Base-by-base conservation (phyloP, 2,329 filamentous ascomycete species). In the Fusarium nodosum region DNA sequence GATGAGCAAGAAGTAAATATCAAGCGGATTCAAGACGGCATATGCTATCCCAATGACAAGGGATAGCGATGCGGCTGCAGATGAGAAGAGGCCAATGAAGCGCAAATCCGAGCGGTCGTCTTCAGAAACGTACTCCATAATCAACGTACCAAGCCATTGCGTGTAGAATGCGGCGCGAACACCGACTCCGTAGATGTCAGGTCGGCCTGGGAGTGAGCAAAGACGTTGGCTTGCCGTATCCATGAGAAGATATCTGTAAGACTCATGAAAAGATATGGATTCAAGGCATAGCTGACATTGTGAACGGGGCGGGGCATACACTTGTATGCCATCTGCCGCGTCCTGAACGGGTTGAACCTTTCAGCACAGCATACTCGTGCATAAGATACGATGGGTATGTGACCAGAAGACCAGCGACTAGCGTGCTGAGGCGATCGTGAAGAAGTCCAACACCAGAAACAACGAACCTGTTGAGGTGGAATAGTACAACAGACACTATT, bases 111-210 rank as follows among this genome's bases (percentile, higher is more conserved):
- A 39, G 2, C 78, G 66, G 24, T 75, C 64, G 6, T 72, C 50
- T 38, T 75, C 74, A 38, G 77, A 76, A 30, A 78, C 56, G 51
- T 75, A 77, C 53, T 79, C 74, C 15, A 78, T 69, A 2, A 77
- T n/a, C 16, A 78, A 64, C 26, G 74, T 72, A 11, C 74, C 76
- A 39, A 79, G 73, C 79, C 79, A 81, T 61, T 80, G 78, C 24
- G 76, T 53, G 58, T 80, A 80, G 56, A 80, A 78, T 12, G 75
- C 74, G 24, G 73, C 69, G 7, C 79, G 76, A 53, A 81, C 77
- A 42, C 78, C 79, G 20, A 80, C 56, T 9, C 79, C 79, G 45
- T 80, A 80, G 48, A 79, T 68, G 26, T 75, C 76, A 38, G 77
- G 71, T 22, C 73, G 68, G 18, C 77, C 73, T 30, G 67, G 53